Evolutionary conservation across 2,329 filamentous ascomycete species (phyloP), one percentile per base, ranked within the genome.

Genomic region (Hortaea werneckii): DNA sequence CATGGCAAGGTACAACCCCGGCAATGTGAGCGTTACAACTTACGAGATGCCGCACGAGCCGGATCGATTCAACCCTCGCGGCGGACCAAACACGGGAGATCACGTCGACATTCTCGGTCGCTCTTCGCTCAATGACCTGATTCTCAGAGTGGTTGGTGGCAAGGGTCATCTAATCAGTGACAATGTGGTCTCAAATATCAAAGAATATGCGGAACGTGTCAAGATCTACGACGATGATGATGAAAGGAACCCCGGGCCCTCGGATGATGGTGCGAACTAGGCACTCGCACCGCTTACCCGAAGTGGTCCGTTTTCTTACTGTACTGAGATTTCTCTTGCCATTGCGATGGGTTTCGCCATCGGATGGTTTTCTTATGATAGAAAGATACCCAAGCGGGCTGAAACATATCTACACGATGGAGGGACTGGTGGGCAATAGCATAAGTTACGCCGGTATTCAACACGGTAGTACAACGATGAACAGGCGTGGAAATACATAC

Each of bases 41-140:
- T 88, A 84, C 50, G 92, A 98, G 70, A 98, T 98, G 92, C 85
- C 83, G 1, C 92, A 98, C 61, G 89, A 96, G 60, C 92, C 92
- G 1, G 90, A 95, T 57, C 72, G 87, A 12, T 98, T 95, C 65
- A 90, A 82, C 56, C 87, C 92, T 0, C 74, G 92, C 4, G 80
- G 79, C 37, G 79, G 78, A 0, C 79, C 79, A 0, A 82, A 82
- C 54, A 82, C 79, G 32, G 77, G 88, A 10, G 92, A 98, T 61
- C 92, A 98, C 61, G 92, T 98, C 42, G 92, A 98, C 62, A 98
- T 98, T 48, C 74, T 98, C 2, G 92, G 92, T 1, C 74, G 92
- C 29, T 82, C 88, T 54, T 87, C 80, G 29, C 73, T 98, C 27
- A 98, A 98, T 59, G 92, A 98, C 65, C 70, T 96, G 42, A 83